Base-by-base conservation (phyloP, 2,329 filamentous ascomycete species). In the Bretziella fagacearum region DNA sequence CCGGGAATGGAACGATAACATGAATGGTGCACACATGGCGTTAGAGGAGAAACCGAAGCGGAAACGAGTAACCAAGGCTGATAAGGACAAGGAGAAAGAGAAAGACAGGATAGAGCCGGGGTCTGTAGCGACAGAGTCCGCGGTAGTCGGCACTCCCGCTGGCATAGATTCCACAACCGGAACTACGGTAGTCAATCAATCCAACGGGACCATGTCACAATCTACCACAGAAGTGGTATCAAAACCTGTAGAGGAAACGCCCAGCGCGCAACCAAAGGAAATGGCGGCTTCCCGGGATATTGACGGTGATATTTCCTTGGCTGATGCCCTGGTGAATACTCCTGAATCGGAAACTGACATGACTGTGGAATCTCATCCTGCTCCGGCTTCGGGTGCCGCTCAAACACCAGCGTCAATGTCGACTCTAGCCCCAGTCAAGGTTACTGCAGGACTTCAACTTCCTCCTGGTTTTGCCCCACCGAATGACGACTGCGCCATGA, bases 1-100 rank as follows among this genome's bases (percentile, higher is more conserved):
- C 52, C 83, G 83, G 27, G 76, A 84, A 55, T 89, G 84, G 73
- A 71, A 80, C 47, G 79, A 84, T 56, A 81, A 81, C 20, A 72
- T 75, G 52, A 71, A 85, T 32, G 83, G 84, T 33, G 78, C 73
- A 54, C 68, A 72, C 52, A 69, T 80, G 30, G 70, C 69, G 2
- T 69, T 78, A 52, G 73, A 79, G 55, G 74, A 78, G 57, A 74
- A 73, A 56, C 66, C 68, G 53, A 66, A 68, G 50, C 65, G 70
- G 60, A 79, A 76, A 58, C 62, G 67, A 49, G 64, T 65, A 42
- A 62, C 60, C 44, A 58, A 54, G 1, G 60, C 63, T 51, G 54
- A 53, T 33, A 60, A 58, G 48, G 58, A 55, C 13, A 56, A 56
- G 49, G 55, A 51, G 49, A 45, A n/a, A 51, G 54, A 26, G 44